Base-by-base conservation (phyloP, 129 eudicot species). In the Tagetes erecta region DNA sequence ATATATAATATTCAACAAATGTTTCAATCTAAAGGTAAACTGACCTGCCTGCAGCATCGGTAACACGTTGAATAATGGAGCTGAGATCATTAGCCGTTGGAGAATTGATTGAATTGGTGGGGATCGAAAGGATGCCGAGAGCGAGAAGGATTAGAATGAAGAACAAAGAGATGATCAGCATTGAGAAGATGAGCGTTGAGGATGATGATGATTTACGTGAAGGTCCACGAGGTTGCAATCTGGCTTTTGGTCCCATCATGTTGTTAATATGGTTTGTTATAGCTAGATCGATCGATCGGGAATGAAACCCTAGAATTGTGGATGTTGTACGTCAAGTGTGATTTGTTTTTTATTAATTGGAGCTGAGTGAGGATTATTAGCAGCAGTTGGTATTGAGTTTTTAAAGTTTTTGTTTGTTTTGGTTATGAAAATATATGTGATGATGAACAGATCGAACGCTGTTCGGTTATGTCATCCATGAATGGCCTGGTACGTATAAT, bases 201-300 rank as follows among this genome's bases (percentile, higher is more conserved):
- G 95, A 72, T 37, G 89, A 57, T 37, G 89, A 57, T 46, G 87
- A 40, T 34, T 73, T 84, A 6, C 91, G 85, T 10, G 83, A 66
- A 10, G 81, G 64, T 36, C 49, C 78, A 1, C 96, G 80, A 6
- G 78, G 67, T 40, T 72, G 65, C 78, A 71, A 81, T 81, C 86
- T 81, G 65, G 83, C 92, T 83, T 85, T 92, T 64, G 78, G 86
- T 76, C 75, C 88, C 96, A 90, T 90, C 27, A 20, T 20, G 27
- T 63, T 69, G 11, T 27, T 50, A 34, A 73, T 31, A 11, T 63
- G 9, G 20, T 35, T 34, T 10, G 36, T 45, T 37, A 62, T 47
- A 12, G 63, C 27, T 20, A 20, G 27, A 20, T 20, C 27, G 27
- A 20, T 20, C 27, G 27, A 74, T 74, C 50, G 39, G 39, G 70